Evolutionary conservation across 2,329 filamentous ascomycete genomes (phyloP).

Genomic region (Didymella pinodella): DNA sequence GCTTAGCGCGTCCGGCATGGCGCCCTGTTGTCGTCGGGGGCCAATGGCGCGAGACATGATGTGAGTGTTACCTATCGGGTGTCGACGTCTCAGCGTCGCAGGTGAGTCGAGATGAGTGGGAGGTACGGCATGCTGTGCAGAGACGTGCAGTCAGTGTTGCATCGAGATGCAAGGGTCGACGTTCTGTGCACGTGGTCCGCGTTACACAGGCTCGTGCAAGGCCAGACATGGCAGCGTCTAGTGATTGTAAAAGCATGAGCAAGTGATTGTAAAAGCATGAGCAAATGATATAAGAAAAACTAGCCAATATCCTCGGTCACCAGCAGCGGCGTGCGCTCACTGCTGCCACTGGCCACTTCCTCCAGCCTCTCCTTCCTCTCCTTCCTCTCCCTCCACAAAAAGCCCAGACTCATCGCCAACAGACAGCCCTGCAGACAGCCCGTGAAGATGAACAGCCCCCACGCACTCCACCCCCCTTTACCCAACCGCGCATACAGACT

Average conservation of each 20-base stretch:
- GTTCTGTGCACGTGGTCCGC: constrained; percentile 9
- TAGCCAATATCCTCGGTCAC: constrained; percentile 16
- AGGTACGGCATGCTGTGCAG: constrained; percentile 4
- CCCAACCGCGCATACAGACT: constrained; percentile 85
- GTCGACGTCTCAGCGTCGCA: too few species aligned
- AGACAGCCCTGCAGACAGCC: constrained; percentile 84
- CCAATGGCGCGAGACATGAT: constrained; percentile 6
- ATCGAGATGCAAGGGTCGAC: not conserved
- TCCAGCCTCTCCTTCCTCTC: constrained; percentile 39
- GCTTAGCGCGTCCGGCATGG: constrained; percentile 8
- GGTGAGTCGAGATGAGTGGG: not conserved
- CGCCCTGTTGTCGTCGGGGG: constrained; percentile 9
- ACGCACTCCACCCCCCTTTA: constrained; percentile 88
- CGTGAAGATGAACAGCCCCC: constrained; percentile 89
- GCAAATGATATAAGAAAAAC: not conserved
- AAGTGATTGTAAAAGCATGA: too few species aligned
- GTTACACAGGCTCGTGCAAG: constrained; percentile 17
- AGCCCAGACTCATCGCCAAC: constrained; percentile 80
- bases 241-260: too few species aligned
- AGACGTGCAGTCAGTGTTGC: not conserved
- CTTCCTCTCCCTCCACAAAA: constrained; percentile 63
- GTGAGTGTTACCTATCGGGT: constrained; percentile 2
- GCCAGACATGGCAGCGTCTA: not conserved
- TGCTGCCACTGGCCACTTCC: constrained; percentile 1
- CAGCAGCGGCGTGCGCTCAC: constrained; percentile 12